Conservation (phyloP, 139 green algal genomes). For the Chlorella sp. region DNA sequence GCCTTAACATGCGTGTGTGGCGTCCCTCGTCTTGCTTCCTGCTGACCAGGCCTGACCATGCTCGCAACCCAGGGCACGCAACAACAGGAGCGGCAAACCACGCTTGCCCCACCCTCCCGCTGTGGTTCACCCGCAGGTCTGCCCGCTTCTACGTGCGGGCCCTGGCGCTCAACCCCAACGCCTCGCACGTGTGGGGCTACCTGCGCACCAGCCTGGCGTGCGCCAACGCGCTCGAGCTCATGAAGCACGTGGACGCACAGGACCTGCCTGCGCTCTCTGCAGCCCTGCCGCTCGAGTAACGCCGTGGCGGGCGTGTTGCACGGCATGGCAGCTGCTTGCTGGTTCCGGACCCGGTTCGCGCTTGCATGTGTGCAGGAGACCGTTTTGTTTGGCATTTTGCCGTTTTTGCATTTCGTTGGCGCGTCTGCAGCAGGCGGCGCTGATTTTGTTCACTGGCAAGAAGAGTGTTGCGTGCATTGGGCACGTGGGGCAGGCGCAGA, state of each 20-base stretch:
- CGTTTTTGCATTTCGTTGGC: no score
- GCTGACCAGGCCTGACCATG: no score
- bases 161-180: slow-evolving; percentile 75
- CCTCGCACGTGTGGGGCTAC: slow-evolving; percentile 89
- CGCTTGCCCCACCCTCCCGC: no score
- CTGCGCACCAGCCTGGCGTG: slow-evolving; percentile 82
- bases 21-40: no score
- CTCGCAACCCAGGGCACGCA: neutral
- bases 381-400: no score
- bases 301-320: neutral
- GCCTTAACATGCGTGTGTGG: neutral
- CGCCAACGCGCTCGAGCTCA: slow-evolving; percentile 21
- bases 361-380: no score
- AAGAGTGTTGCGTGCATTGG: no score
- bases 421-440: no score
- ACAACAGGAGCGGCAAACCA: no score
- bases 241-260: neutral
- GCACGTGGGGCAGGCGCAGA: no score
- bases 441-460: no score
- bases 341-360: no score
- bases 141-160: slow-evolving; percentile 87
- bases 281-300: neutral
- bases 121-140: slow-evolving; percentile 28
- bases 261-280: neutral
- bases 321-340: neutral